Evolutionary conservation across 179 eudicot genomes (phyloP), one percentile per base, ranked within the genome.

Genomic region (Silene noctiflora): DNA sequence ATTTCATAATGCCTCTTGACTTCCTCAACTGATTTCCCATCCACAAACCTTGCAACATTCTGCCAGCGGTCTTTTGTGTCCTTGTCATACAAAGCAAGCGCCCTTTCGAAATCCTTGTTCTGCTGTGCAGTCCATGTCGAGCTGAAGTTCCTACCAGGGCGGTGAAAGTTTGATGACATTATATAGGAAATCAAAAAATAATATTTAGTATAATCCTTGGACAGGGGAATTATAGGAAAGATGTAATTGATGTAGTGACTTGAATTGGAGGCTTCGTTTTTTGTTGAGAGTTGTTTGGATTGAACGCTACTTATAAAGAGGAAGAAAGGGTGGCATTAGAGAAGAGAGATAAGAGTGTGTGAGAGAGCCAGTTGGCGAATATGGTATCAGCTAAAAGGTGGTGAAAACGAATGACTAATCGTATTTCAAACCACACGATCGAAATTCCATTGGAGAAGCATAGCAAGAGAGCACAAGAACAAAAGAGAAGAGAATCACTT

Each of bases 71-170:
- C 81, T 35, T 67, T 76, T 29, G 84, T 75, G 58, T 80, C 79
- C 77, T 70, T 66, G 76, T 80, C 86, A 8, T 80, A 77, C 68
- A 77, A 69, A 11, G 86, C 83, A 3, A 83, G 83, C 39, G 86
- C 83, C 70, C 78, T 80, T 71, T 80, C 84, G 9, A 83, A 83
- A 29, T 74, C 78, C 78, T 80, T 83, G 83, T 83, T 83, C 69
- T 83, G 83, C 61, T 83, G 78, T 46, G 83, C 35, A 17, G 81
- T 80, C 85, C 85, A 83, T 73, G 71, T 1, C 5, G 85, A 76
- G 74, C 61, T 61, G 22, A 71, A 19, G 13, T 76, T 75, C 72
- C 75, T 76, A 35, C 67, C 20, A 3, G 73, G 22, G 17, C 73
- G 59, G 1, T 69, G 27, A 39, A 67, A 66, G 20, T 71, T 81